Conservation (phyloP, 306 rosid species). For the Bauhinia variegata region DNA sequence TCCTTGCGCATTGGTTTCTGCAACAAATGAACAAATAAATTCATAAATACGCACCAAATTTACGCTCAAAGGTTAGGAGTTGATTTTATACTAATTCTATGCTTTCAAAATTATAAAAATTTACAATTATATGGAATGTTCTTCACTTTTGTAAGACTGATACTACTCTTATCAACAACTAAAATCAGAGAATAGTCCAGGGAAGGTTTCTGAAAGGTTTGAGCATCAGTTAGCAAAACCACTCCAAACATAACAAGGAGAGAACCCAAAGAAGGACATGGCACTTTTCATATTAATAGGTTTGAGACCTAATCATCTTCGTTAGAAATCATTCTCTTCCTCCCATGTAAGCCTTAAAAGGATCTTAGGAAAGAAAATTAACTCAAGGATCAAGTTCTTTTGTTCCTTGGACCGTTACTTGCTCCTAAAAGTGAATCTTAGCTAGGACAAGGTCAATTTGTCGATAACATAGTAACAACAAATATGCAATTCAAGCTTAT, state of each 20-base stretch:
- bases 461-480: not conserved
- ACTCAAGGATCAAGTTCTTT: not conserved
- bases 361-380: not conserved
- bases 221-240: not conserved
- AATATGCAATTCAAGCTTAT: not conserved
- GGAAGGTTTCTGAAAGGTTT: not conserved
- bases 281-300: not conserved
- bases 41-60: slow-evolving; percentile 11
- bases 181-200: no score
- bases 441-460: not conserved
- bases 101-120: no score
- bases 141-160: not conserved
- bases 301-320: not conserved
- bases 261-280: not conserved
- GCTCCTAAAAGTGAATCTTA: slow-evolving; percentile 8
- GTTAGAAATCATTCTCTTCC: not conserved
- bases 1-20: slow-evolving; percentile 88
- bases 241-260: not conserved
- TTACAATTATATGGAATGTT: not conserved
- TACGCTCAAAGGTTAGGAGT: no score
- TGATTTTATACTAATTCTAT: no score
- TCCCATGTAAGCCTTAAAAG: not conserved
- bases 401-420: not conserved
- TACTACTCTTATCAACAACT: not conserved
- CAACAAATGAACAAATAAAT: slow-evolving; percentile 35